Evolutionary conservation across 306 rosid species (phyloP), one percentile per base, ranked within the genome.

Genomic region (Castanea mollissima): DNA sequence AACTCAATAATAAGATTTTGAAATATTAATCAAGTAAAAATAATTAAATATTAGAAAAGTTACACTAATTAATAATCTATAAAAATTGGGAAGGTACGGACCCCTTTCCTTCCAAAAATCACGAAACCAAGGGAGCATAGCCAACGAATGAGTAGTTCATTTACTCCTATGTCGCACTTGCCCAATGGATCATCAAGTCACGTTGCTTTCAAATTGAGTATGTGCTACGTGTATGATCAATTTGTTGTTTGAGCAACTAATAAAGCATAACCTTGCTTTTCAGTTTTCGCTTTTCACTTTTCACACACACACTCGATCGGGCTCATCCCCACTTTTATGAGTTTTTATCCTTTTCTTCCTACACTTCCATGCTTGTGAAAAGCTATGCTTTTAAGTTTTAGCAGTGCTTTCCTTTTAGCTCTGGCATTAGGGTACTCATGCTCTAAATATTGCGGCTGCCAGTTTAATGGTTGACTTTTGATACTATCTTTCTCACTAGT

Each of bases 371-470:
- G 63, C 29, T 58, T 19, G 21, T 11, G 5, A 58, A 58, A 27
- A 60, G 7, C 68, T 4, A 25, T 5, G 16, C 41, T 27, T 3
- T 55, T 5, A 41, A 41, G 46, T 41, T 41, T 41, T 41, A 41
- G 46, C 12, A 41, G 46, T 41, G 41, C 60, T 32, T 76, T 31
- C 21, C 16, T 56, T n/a, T 77, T 11, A 5, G n/a, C 69, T 13
- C n/a, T 62, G 6, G 19, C 69, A 1, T 0, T 41, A 57, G 81
- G 54, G 76, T 55, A 29, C 71, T 62, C 38, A 2, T 69, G 51
- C 79, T 6, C 58, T 69, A 46, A 8, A 44, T 56, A 31, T 60
- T 34, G 80, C 80, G 74, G 84, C 84, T 34, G 76, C 80, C 79
- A 14, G 35, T 67, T 57, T 49, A 19, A 44, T n/a, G 11, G 83